Base-by-base conservation (phyloP, 176 grass and related monocot species). In the Elymus sibiricus region DNA sequence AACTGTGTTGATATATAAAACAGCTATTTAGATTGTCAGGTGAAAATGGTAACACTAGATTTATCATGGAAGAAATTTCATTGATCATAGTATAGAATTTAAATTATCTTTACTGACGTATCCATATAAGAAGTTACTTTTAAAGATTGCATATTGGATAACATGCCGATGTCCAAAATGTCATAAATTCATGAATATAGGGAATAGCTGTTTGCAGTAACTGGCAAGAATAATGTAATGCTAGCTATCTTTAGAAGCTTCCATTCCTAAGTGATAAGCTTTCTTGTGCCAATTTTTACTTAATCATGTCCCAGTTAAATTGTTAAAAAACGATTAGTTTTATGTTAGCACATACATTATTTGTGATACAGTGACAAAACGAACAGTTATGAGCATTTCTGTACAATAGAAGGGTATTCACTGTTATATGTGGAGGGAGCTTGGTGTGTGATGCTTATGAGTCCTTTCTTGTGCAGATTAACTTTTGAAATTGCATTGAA, bases 401-500 rank as follows among this genome's bases (percentile, higher is more conserved):
- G 32, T 87, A 21, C 37, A 64, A 66, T 67, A 5, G n/a, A 69
- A 26, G 31, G 24, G 56, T 47, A 14, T 43, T 63, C 10, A 44
- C 34, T 77, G 38, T 70, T 70, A 47, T 44, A 60, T 43, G 74
- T 61, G 22, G 58, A 84, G 47, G 77, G 66, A 77, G 66, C 69
- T 79, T 76, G 40, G 44, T 84, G 11, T 49, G 42, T 62, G 72
- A 73, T 91, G 78, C 78, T 78, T 28, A 88, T 28, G 42, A 51
- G 59, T 84, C 49, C 35, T 76, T 84, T 79, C 67, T 87, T 5
- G 35, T 80, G 87, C 83, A 98, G 95, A 85, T 81, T 98, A 89
- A 94, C 95, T 42, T 98, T 98, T 84, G 95, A 98, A 92, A 94
- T 87, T 70, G 90, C 93, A 78, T 85, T 98, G 47, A 95, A 94